Evolutionary conservation across 2,329 filamentous ascomycete genomes (phyloP).

Genomic region (Ophiocordyceps camponoti-saundersi): DNA sequence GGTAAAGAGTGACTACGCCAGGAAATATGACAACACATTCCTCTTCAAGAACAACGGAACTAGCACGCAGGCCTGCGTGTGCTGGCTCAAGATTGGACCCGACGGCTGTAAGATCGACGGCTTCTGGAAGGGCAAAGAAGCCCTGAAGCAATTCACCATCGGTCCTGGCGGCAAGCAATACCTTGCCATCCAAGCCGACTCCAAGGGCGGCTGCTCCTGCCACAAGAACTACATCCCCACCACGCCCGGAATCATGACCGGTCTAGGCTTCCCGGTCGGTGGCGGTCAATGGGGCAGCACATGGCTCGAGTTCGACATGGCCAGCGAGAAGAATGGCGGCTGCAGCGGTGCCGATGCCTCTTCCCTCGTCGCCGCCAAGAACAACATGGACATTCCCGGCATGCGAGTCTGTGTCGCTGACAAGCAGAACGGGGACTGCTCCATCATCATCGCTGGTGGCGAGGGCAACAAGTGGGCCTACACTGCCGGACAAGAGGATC

Average conservation of each 20-base stretch:
- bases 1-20: constrained; percentile 16
- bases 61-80: constrained; percentile 19
- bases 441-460: constrained; percentile 19
- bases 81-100: constrained; percentile 36
- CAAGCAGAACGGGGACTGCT: constrained; percentile 18
- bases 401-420: constrained; percentile 17
- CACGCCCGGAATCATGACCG: constrained; percentile 8
- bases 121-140: constrained; percentile 26
- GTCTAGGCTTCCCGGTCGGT: neutral
- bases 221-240: constrained; percentile 12
- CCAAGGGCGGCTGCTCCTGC: constrained; percentile 32
- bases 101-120: constrained; percentile 23
- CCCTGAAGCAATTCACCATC: constrained; percentile 24
- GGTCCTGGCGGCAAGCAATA: constrained; percentile 17
- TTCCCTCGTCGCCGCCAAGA: constrained; percentile 23
- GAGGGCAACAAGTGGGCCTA: constrained; percentile 19
- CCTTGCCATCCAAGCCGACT: constrained; percentile 27
- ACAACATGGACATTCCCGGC: constrained; percentile 13
- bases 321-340: constrained; percentile 23
- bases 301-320: constrained; percentile 35
- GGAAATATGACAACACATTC: constrained; percentile 26
- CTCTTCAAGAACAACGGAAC: constrained; percentile 21
- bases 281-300: constrained; percentile 24
- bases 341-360: constrained; percentile 36
- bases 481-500: constrained; percentile 16